Base-by-base conservation (phyloP, 305 asterid species). In the Andrographis paniculata region DNA sequence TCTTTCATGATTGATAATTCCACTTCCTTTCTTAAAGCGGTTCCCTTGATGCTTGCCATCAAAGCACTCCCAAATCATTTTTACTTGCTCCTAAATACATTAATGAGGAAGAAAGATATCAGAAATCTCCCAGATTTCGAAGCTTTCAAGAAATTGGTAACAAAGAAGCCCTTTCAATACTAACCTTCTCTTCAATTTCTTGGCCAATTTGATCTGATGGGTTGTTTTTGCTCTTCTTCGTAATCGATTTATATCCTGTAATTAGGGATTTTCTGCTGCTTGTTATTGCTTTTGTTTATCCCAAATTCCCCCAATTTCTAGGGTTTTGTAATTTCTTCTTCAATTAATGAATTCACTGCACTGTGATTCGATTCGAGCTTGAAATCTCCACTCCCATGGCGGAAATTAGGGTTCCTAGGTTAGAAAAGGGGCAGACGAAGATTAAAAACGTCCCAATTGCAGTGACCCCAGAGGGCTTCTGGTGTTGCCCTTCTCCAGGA, bases 401-500 rank as follows among this genome's bases (percentile, higher is more conserved):
- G 20, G 98, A 82, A 63, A 73, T 74, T 65, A 79, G 80, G 42
- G 54, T 74, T 30, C 59, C 78, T 31, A 88, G 75, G 59, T 71
- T 74, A 73, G 95, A 84, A 20, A 79, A 73, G 39, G 81, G 81
- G 39, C 94, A 74, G 50, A 72, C 95, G 37, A 91, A 78, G 48
- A 67, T 91, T 40, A 80, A 63, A 44, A 80, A 58, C 56, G 98
- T 91, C 15, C 98, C 98, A 54, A 86, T 91, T 56, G 98, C 94
- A 51, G 98, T 91, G 14, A 91, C 98, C 40, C 96, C 96, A 17
- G 98, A 91, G 42, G 98, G 98, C 15, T 91, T 91, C 53, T 91
- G 98, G 98, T 91, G 98, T 70, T 91, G 98, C 52, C 98, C 98
- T 22, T 80, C 94, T 13, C 98, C 96, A 3, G 76, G 64, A 42